Conservation (phyloP, 2,329 filamentous ascomycete genomes). For the Pseudogymnoascus sp. region DNA sequence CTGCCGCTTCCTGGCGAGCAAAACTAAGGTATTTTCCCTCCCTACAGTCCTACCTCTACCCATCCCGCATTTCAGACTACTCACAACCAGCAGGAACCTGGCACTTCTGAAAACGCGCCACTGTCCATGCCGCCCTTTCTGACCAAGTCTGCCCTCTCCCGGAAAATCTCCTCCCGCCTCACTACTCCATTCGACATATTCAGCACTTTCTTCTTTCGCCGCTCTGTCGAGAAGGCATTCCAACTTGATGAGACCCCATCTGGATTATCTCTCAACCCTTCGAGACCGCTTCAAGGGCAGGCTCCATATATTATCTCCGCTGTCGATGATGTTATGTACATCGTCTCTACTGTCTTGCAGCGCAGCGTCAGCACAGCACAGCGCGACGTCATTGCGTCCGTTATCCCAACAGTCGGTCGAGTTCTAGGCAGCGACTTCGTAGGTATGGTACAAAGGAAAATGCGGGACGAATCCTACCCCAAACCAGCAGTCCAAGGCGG, state of each 20-base stretch:
- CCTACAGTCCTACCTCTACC: constrained; percentile 19
- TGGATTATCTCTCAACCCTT: constrained; percentile 70
- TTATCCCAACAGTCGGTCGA: constrained; percentile 70
- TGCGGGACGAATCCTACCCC: constrained; percentile 93
- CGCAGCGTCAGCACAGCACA: constrained; percentile 83
- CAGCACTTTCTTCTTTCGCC: constrained; percentile 93
- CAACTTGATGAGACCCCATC: constrained; percentile 84
- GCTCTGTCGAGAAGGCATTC: constrained; percentile 95
- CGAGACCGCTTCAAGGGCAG: constrained; percentile 64
- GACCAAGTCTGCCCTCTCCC: constrained; percentile 67
- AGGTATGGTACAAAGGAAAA: constrained; percentile 94
- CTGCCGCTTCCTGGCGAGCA: constrained; percentile 77
- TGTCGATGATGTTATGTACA: constrained; percentile 99
- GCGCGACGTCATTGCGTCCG: constrained; percentile 65
- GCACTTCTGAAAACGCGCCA: constrained; percentile 44
- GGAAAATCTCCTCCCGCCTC: constrained; percentile 70
- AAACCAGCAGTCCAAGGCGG: constrained; percentile 70
- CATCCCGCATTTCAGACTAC: constrained; percentile 15
- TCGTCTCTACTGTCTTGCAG: constrained; percentile 85
- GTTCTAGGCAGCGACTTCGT: constrained; percentile 87
- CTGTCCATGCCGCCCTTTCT: constrained; percentile 68
- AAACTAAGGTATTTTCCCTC: constrained; percentile 61
- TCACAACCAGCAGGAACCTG: constrained; percentile 41
- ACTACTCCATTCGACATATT: constrained; percentile 79
- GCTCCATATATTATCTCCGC: constrained; percentile 89